These are phyloP conservation scores for Macroventuria anomochaeta DNA, from an alignment of 2,329 filamentous ascomycete species.

Conservation along the genomic window DNA sequence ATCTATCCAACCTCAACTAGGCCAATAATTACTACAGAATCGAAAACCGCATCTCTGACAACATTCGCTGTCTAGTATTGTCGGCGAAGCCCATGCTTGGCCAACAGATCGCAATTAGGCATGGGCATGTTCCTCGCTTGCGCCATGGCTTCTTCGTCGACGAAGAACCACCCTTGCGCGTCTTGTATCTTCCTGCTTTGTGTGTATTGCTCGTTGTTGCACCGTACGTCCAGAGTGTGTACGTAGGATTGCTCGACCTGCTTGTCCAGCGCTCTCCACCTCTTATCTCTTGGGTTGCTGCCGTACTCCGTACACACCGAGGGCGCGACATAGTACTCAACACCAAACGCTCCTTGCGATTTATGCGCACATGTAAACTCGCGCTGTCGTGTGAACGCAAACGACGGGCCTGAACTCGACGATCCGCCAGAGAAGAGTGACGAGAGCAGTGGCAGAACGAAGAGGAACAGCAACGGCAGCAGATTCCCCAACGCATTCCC, in stretches of 20 bases:
- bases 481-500: slow-evolving; percentile 69
- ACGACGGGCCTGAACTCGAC: slow-evolving; percentile 66
- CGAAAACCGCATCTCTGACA: neutral
- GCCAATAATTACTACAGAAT: slow-evolving; percentile 18
- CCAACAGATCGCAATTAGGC: slow-evolving; percentile 64
- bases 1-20: neutral
- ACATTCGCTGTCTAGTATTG: slow-evolving; percentile 4
- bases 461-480: slow-evolving; percentile 86
- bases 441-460: slow-evolving; percentile 77
- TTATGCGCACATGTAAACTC: slow-evolving; percentile 78
- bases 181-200: slow-evolving; percentile 74
- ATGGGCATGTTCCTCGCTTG: slow-evolving; percentile 68
- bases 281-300: slow-evolving; percentile 52
- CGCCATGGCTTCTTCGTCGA: slow-evolving; percentile 79
- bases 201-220: slow-evolving; percentile 73
- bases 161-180: slow-evolving; percentile 86
- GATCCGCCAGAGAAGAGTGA: slow-evolving; percentile 70
- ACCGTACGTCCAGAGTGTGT: slow-evolving; percentile 70
- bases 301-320: slow-evolving; percentile 74
- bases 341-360: slow-evolving; percentile 68
- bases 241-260: slow-evolving; percentile 78
- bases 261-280: slow-evolving; percentile 77
- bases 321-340: slow-evolving; percentile 88
- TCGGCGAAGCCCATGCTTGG: slow-evolving; percentile 50
- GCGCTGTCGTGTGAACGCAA: slow-evolving; percentile 76